Conservation (phyloP, 23 red algal genomes). For the Gracilariopsis chorda region DNA sequence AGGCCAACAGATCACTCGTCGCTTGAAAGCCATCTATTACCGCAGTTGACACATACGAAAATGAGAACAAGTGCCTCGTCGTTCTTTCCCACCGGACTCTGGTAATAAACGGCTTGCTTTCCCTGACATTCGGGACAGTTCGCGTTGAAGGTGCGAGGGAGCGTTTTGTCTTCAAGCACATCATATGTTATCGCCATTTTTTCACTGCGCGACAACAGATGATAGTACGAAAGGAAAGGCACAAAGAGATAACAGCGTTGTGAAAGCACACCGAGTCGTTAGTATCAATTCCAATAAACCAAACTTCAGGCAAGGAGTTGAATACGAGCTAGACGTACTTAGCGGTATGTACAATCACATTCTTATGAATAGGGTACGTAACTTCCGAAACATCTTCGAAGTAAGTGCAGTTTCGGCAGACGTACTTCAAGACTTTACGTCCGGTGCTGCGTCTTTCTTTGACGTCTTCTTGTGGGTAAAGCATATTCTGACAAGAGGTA, state of each 20-base stretch:
- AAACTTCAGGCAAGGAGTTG: not conserved
- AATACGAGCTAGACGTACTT: conserved; percentile 53
- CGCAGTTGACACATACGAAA: conserved; percentile 83
- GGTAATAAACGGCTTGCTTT: conserved; percentile 96
- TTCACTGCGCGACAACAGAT: too few relatives aligned
- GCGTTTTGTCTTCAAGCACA: conserved; percentile 82
- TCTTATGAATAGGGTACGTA: conserved; percentile 72
- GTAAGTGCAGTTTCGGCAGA: conserved; percentile 71
- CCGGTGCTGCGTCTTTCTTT: conserved; percentile 48
- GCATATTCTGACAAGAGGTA: conserved; percentile 82
- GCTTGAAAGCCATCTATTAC: conserved; percentile 83
- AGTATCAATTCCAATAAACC: not conserved
- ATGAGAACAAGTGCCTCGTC: conserved; percentile 93
- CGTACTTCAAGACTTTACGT: conserved; percentile 68
- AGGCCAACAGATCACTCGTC: conserved; percentile 80
- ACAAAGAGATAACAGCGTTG: not conserved
- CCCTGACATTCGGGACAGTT: conserved; percentile 78
- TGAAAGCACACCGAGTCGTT: too few relatives aligned
- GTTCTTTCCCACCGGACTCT: conserved; percentile 90
- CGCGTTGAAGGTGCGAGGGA: conserved; percentile 83
- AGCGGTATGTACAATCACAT: conserved; percentile 80
- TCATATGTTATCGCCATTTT: conserved; percentile 79
- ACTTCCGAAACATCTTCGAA: conserved; percentile 37
- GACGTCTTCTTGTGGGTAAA: conserved; percentile 85
- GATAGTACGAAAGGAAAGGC: too few relatives aligned